Base-by-base conservation (phyloP, 768 basidiomycete genomes). In the Hericium alpestre region DNA sequence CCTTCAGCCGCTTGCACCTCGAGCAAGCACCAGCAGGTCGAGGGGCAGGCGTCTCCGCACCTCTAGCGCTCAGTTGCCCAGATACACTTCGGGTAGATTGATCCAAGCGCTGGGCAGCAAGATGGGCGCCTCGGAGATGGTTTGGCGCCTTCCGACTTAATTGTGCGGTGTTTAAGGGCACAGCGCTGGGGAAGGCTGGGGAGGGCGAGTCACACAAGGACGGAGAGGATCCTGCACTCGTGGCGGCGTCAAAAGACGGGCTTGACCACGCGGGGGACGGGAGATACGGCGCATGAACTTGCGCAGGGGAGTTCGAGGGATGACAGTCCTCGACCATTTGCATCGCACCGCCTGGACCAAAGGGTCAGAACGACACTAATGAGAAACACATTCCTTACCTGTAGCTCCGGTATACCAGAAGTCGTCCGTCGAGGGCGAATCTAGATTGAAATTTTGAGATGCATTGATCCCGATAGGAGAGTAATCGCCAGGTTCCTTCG, bases 1-100 rank as follows among this genome's bases (percentile, higher is more conserved):
- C 66, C 61, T 67, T 67, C 43, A 67, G 59, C 43, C 62, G 63
- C 54, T 65, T 61, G 59, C 66, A 67, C 1, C 66, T 63, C 15
- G 65, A 64, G 56, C 66, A 67, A 5, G 66, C 66, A 0, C 66
- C 66, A 23, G 64, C 53, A 38, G 55, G 58, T 32, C 61, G 55
- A 2, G 56, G 53, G 58, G 40, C 39, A 15, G 40, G 18, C 41
- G 39, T 18, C 39, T 18, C 49, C 16, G 16, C 1, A 4, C 23
- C 11, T 18, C 49, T 1, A 11, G 23, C 2, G 10, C 20, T 25
- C 11, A 23, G 7, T 7, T 51, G 49, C 27, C 25, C 49, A 12
- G 49, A 46, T 46, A 46, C 43, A 7, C 43, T 46, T 46, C 43
- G n/a, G 43, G 20, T n/a, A 51, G 49, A 51, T 51, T 4, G 49